phyloP scores from a whole-genome alignment of 1,284 basidiomycete genomes.

The Apiotrichum veenhuisii region DNA sequence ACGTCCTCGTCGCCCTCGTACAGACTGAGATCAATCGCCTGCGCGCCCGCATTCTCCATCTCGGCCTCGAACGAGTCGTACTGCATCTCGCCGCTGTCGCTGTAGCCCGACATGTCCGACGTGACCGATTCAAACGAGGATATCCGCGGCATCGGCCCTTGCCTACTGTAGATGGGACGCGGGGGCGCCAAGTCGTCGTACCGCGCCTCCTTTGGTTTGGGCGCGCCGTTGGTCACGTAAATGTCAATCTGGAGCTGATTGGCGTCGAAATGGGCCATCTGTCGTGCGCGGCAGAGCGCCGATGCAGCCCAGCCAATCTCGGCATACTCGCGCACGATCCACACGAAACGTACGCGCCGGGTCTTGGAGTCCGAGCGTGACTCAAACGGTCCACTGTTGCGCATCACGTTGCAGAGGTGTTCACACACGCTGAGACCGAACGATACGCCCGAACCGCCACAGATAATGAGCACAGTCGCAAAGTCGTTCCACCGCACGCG shows the following conservation, averaged over 20 bases:
- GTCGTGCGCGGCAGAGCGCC: constrained; percentile 63
- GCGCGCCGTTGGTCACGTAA: constrained; percentile 63
- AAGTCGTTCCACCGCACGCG: constrained; percentile 64
- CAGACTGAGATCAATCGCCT: constrained; percentile 65
- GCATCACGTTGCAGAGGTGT: constrained; percentile 63
- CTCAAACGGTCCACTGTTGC: constrained; percentile 48
- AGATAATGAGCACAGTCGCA: constrained; percentile 65
- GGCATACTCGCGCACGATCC: constrained; percentile 78
- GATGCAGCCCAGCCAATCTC: constrained; percentile 79
- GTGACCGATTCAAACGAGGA: constrained; percentile 43
- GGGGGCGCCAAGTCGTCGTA: constrained; percentile 51
- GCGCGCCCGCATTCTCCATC: constrained; percentile 13
- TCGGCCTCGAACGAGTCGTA: constrained; percentile 43
- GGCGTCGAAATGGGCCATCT: constrained; percentile 59
- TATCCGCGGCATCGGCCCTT: constrained; percentile 33
- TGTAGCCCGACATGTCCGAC: not conserved
- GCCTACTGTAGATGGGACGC: constrained; percentile 52
- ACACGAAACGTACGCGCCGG: constrained; percentile 69
- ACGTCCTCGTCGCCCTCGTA: constrained; percentile 76
- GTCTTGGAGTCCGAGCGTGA: constrained; percentile 53
- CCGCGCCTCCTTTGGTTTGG: not conserved
- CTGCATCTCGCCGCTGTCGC: constrained; percentile 16
- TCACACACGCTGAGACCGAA: constrained; percentile 72
- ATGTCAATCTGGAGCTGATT: constrained; percentile 69
- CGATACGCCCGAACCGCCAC: constrained; percentile 74